These are phyloP conservation scores for Kwoniella sp. DNA, from an alignment of 768 basidiomycete genomes.

Conservation along the genomic window DNA sequence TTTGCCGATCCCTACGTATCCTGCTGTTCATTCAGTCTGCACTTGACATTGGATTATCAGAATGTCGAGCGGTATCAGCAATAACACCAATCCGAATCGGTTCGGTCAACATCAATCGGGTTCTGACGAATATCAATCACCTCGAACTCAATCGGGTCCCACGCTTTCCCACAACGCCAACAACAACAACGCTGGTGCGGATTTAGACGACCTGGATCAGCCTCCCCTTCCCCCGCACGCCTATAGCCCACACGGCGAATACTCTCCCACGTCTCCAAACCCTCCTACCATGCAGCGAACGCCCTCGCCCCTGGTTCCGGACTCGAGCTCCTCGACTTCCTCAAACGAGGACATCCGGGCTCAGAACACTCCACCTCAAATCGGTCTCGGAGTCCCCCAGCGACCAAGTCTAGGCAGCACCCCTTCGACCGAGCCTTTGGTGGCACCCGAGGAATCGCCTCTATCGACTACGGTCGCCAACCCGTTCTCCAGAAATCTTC, in stretches of 20 bases:
- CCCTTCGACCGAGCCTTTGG: constrained; percentile 17
- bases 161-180: background rate
- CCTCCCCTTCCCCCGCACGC: constrained; percentile 5
- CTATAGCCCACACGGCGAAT: background rate
- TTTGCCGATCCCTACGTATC: too few species aligned
- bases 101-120: constrained; percentile 1
- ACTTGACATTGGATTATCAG: background rate
- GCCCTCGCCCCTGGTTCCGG: background rate
- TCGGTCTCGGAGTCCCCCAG: constrained; percentile 18
- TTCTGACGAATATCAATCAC: constrained; percentile 20
- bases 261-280: constrained; percentile 12
- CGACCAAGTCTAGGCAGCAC: constrained; percentile 22
- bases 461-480: background rate
- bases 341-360: background rate
- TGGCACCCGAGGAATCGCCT: constrained; percentile 3
- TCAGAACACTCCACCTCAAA: background rate
- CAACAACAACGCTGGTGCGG: background rate
- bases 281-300: background rate
- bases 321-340: constrained; percentile 5
- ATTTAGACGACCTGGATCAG: constrained; percentile 3
- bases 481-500: background rate
- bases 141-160: constrained; percentile 7
- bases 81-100: background rate
- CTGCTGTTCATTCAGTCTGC: too few species aligned
- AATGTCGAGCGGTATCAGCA: background rate